Base-by-base conservation (phyloP, 2,329 filamentous ascomycete genomes). In the Paraphaeosphaeria minitans region DNA sequence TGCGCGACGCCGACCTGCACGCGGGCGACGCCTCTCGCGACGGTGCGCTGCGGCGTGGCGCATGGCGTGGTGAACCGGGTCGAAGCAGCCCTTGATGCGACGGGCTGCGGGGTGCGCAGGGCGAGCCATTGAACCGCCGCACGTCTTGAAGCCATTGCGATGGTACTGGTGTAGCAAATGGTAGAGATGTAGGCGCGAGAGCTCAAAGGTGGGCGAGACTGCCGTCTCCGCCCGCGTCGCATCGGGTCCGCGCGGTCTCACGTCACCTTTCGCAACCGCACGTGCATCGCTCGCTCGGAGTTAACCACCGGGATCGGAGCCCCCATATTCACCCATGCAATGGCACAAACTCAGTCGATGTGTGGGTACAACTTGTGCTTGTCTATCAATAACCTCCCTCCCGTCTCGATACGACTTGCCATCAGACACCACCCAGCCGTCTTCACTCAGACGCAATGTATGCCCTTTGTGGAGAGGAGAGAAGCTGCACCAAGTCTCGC, bases 81-180 rank as follows among this genome's bases (percentile, higher is more conserved):
- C 31, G 57, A 60, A 33, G 62, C 41, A 35, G 60, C 56, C 35
- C 45, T 58, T 8, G 56, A 56, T 61, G 48, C 64, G 47, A 52
- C 39, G 13, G 37, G 39, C 35, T 41, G 57, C 51, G 61, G 55
- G 56, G 56, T 53, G 41, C 53, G 45, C 37, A 46, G 53, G 43
- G 58, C 56, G 31, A 66, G 55, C 12, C 62, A 55, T 56, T 64
- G 63, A 10, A 64, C 48, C 5, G 57, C 56, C 5, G 57, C 56
- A 46, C 63, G 59, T 49, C 60, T 67, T 22, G 66, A 66, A 21
- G 67, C 66, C 68, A 70, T 70, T 50, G 55, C 43, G 47, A 5
- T 19, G 5, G 1, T 21, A n/a, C 9, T 21, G 16, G 10, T 21
- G 8, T 4, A 22, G n/a, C 10, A 16, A 41, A 19, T 21, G 41